phyloP scores from a whole-genome alignment of 169 alveolate species.

The Plasmodium berghei region DNA sequence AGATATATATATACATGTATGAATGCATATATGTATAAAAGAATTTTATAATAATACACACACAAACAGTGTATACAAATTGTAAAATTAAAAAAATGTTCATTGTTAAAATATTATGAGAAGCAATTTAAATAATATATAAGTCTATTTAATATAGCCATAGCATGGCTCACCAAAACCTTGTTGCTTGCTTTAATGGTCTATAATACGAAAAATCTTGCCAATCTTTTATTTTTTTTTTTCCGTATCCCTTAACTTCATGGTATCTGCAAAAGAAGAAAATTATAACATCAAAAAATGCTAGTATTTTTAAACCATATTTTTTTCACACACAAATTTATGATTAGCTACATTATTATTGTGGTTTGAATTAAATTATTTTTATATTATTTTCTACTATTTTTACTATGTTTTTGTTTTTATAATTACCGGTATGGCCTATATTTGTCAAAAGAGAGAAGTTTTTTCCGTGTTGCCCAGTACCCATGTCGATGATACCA shows the following conservation, averaged over 20 bases:
- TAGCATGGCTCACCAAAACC: constrained; percentile 80
- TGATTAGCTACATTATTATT: not conserved
- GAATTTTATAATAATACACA: not conserved
- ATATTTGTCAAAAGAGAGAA: constrained; percentile 86
- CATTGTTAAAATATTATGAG: not conserved
- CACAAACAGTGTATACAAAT: not conserved
- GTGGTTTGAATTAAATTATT: not conserved
- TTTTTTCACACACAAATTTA: not conserved
- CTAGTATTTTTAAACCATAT: too few species aligned
- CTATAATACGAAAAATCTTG: constrained; percentile 85
- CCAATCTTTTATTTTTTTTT: constrained; percentile 84
- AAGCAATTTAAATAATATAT: not conserved
- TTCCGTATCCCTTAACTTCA: constrained; percentile 90
- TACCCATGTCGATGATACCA: constrained; percentile 93
- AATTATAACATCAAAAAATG: not conserved
- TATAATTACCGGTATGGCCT: constrained; percentile 85
- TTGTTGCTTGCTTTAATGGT: constrained; percentile 85
- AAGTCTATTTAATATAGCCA: not conserved
- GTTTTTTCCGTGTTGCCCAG: constrained; percentile 92
- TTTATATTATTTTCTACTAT: not conserved
- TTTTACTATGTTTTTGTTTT: not conserved
- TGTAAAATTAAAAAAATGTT: too few species aligned
- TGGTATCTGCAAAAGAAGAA: constrained; percentile 82
- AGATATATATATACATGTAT: not conserved
- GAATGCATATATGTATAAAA: constrained; percentile 1